Evolutionary conservation across 805 yeast species (phyloP).

Genomic region (Kodamaea sagamina): DNA sequence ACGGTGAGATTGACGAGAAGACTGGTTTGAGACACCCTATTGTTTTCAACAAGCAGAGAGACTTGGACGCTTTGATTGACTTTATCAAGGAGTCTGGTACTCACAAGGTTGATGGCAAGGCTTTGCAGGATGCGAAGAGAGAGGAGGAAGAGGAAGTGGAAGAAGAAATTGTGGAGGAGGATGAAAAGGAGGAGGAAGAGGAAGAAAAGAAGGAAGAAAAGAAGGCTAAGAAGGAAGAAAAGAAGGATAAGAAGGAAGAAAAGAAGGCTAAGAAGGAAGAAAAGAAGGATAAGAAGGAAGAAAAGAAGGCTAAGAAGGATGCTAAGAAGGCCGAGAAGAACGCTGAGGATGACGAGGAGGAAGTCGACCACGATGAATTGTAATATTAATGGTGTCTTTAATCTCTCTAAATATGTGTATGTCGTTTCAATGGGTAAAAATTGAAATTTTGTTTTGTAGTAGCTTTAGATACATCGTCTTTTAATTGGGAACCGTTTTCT

Average conservation of each 20-base stretch:
- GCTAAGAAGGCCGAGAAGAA: slow-evolving; percentile 3
- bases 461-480: not conserved
- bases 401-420: too few species aligned
- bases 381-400: slow-evolving; percentile 20
- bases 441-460: too few species aligned
- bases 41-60: slow-evolving; percentile 69
- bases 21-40: slow-evolving; percentile 55
- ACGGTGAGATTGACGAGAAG: slow-evolving; percentile 42
- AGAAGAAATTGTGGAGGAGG: slow-evolving; percentile 31
- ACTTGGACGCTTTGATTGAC: slow-evolving; percentile 63
- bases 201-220: slow-evolving; percentile 8
- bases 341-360: not conserved
- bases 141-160: slow-evolving; percentile 33
- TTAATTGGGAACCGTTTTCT: too few species aligned
- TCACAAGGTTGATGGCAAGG: slow-evolving; percentile 55
- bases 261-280: slow-evolving; percentile 4
- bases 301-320: not conserved
- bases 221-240: slow-evolving; percentile 4
- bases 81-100: slow-evolving; percentile 75
- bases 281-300: too few species aligned
- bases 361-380: slow-evolving; percentile 27
- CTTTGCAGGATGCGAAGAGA: slow-evolving; percentile 24
- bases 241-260: slow-evolving; percentile 2
- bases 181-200: slow-evolving; percentile 19
- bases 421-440: too few species aligned